Evolutionary conservation across 2,329 filamentous ascomycete species (phyloP).

Genomic region (Cladobotryum protrusum): DNA sequence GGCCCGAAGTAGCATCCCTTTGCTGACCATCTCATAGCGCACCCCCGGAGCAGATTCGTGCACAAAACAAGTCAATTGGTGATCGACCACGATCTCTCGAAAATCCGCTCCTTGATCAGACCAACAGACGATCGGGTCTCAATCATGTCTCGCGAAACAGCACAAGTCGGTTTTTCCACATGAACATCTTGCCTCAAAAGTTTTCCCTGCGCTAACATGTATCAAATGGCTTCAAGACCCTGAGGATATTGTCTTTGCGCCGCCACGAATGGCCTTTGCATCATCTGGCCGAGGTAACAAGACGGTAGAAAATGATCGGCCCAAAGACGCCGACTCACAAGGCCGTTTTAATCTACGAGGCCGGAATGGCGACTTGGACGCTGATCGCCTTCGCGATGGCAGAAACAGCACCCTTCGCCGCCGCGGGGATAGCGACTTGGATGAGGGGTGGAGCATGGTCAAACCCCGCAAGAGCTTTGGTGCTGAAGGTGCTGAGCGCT

Average conservation of each 20-base stretch:
- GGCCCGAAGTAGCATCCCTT: neutral
- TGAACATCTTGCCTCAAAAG: neutral
- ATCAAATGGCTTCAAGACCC: conserved; percentile 40
- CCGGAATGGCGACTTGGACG: conserved; percentile 45
- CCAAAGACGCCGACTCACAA: conserved; percentile 45
- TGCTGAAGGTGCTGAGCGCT: conserved; percentile 64
- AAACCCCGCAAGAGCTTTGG: conserved; percentile 70
- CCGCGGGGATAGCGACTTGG: conserved; percentile 51
- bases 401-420: conserved; percentile 44
- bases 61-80: conserved; percentile 36
- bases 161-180: conserved; percentile 41
- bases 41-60: conserved; percentile 40
- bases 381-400: conserved; percentile 44
- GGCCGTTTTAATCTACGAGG: conserved; percentile 55
- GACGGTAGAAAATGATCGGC: conserved; percentile 48
- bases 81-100: conserved; percentile 42
- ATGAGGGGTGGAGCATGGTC: conserved; percentile 70
- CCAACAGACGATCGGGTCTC: conserved; percentile 44
- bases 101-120: conserved; percentile 39
- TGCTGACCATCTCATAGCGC: conserved; percentile 26
- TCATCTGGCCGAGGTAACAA: conserved; percentile 62
- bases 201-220: conserved; percentile 11
- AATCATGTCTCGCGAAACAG: conserved; percentile 52
- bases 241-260: conserved; percentile 81
- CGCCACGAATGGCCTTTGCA: conserved; percentile 70